These are phyloP conservation scores for Isatis tinctoria DNA, from an alignment of 345 rosid genomes.

Conservation along the genomic window DNA sequence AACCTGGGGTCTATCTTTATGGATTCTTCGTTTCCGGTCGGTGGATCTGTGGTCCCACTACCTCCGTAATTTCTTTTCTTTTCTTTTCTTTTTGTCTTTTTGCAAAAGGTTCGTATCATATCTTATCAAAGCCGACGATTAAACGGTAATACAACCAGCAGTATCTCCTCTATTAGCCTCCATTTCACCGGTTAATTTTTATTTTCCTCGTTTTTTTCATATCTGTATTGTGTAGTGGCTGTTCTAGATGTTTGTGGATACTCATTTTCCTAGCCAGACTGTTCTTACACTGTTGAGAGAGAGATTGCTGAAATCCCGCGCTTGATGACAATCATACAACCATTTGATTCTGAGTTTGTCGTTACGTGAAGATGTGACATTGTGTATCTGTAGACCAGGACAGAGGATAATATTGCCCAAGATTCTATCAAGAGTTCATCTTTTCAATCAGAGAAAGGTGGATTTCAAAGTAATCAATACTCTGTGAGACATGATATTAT, in stretches of 20 bases:
- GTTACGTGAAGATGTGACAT: background rate
- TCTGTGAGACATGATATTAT: background rate
- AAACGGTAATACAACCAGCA: background rate
- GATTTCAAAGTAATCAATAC: background rate
- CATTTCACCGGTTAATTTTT: background rate
- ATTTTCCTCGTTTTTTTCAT: background rate
- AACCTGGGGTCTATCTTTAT: conserved; percentile 14
- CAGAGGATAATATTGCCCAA: background rate
- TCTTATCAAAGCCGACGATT: background rate
- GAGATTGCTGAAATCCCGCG: background rate
- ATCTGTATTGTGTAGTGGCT: too few relatives aligned
- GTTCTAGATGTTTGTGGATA: background rate
- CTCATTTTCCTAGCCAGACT: background rate
- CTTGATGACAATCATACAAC: background rate
- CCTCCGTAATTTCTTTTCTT: background rate
- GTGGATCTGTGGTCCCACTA: conserved; percentile 28
- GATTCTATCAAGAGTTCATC: background rate
- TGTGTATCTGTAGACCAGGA: background rate
- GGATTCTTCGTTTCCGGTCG: conserved; percentile 34
- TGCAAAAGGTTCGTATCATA: conserved; percentile 6
- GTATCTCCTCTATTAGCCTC: background rate
- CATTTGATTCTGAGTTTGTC: background rate
- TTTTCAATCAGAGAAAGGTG: background rate
- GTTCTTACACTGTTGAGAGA: background rate
- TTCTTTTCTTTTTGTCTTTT: background rate